phyloP scores from a whole-genome alignment of 495 filamentous ascomycete genomes.

The Hypoxylon cercidicola region DNA sequence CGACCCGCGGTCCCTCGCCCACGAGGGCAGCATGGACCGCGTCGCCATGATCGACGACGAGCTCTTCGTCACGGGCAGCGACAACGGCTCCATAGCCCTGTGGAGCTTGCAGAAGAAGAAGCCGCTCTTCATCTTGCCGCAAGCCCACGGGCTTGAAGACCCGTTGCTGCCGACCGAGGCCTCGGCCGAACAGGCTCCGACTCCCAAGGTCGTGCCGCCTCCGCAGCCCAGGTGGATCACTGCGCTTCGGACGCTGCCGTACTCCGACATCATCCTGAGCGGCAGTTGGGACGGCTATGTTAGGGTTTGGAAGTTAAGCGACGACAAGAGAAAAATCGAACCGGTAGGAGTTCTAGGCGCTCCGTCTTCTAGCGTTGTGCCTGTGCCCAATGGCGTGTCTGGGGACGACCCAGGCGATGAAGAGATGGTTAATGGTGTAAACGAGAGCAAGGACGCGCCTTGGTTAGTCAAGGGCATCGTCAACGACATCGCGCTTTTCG shows the following conservation, averaged over 20 bases:
- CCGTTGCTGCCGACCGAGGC: slow-evolving; percentile 70
- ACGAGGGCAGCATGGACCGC: slow-evolving; percentile 90
- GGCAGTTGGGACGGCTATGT: slow-evolving; percentile 95
- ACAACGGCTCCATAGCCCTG: slow-evolving; percentile 86
- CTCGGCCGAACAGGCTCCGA: slow-evolving; percentile 72
- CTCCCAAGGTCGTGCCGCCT: slow-evolving; percentile 63
- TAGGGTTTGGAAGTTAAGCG: slow-evolving; percentile 82
- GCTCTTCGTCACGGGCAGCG: slow-evolving; percentile 91
- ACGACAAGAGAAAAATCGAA: slow-evolving; percentile 84
- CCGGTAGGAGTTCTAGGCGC: slow-evolving; percentile 72
- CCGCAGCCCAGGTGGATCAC: slow-evolving; percentile 90
- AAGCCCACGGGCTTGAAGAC: slow-evolving; percentile 85
- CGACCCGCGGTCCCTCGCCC: slow-evolving; percentile 54
- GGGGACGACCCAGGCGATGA: slow-evolving; percentile 24
- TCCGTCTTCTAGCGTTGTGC: slow-evolving; percentile 6
- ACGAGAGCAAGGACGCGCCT: slow-evolving; percentile 15
- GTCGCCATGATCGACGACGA: slow-evolving; percentile 89
- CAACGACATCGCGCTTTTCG: slow-evolving; percentile 87
- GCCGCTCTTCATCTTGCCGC: slow-evolving; percentile 78
- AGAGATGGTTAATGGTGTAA: slow-evolving; percentile 13
- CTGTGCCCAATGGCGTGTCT: slow-evolving; percentile 21
- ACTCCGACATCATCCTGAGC: slow-evolving; percentile 85
- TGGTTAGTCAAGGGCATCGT: slow-evolving; percentile 74
- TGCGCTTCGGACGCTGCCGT: slow-evolving; percentile 83
- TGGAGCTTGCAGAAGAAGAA: slow-evolving; percentile 97